These are phyloP conservation scores for Podaxis sp. DNA, from an alignment of 768 basidiomycete species.

Conservation along the genomic window DNA sequence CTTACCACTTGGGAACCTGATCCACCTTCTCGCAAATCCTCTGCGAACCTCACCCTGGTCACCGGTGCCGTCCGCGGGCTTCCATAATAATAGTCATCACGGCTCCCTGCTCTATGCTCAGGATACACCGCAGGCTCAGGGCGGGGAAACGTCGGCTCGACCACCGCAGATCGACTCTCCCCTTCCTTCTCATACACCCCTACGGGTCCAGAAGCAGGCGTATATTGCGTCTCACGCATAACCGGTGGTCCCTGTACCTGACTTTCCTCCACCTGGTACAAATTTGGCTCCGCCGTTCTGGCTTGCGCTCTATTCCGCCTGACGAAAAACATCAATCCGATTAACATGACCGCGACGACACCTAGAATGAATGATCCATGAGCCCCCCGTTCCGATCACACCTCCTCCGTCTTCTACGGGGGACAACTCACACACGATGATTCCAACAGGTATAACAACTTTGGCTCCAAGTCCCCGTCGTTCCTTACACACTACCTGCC, in stretches of 20 bases:
- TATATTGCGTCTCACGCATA: slow-evolving; percentile 28
- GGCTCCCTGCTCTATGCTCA: neutral
- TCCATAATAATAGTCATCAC: neutral
- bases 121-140: slow-evolving; percentile 10
- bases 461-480: neutral
- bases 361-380: slow-evolving; percentile 1
- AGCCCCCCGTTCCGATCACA: too few species aligned
- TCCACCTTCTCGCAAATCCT: neutral
- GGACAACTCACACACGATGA: neutral
- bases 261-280: slow-evolving; percentile 30
- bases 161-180: neutral
- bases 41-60: neutral
- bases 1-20: neutral
- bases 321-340: slow-evolving; percentile 19
- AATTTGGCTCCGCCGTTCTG: slow-evolving; percentile 19
- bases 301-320: slow-evolving; percentile 21
- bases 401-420: neutral
- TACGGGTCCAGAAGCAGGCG: slow-evolving; percentile 26
- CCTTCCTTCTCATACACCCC: slow-evolving; percentile 16
- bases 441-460: neutral
- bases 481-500: neutral
- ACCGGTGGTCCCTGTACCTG: slow-evolving; percentile 31
- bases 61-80: slow-evolving; percentile 5
- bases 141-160: slow-evolving; percentile 17
- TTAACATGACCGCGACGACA: neutral